A percentile compares a stretch with the other conserved stretches of the same genome.
phyloP scores from a whole-genome alignment of 2,329 filamentous ascomycete genomes.

The Diaporthe citriasiana region DNA sequence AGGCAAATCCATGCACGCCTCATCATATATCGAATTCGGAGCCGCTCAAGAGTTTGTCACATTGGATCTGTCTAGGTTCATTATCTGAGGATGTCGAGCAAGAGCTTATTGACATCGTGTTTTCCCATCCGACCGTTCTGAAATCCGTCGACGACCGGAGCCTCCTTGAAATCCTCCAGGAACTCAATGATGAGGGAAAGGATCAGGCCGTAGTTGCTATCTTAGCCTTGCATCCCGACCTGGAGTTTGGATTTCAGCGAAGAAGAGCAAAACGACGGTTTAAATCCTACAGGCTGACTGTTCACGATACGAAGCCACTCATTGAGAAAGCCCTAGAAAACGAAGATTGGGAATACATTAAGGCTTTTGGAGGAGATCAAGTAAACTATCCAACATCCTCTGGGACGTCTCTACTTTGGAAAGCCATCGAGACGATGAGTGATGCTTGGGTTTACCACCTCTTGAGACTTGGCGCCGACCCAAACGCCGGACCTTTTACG shows the following conservation, averaged over 20 bases:
- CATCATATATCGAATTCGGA: background rate
- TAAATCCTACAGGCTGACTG: too few relatives aligned
- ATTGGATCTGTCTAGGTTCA: background rate
- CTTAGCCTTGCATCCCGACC: background rate
- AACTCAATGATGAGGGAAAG: background rate
- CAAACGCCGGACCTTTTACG: background rate
- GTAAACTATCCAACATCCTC: background rate
- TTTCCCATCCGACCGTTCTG: background rate
- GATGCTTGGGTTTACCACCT: constrained; percentile 2
- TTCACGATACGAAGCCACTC: background rate
- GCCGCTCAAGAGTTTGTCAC: background rate
- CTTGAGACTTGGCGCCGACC: background rate
- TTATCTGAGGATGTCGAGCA: background rate
- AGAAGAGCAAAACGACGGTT: background rate
- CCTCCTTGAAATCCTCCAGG: background rate
- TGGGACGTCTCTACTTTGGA: background rate
- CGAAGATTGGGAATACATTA: background rate
- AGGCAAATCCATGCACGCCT: background rate
- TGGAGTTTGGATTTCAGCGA: background rate
- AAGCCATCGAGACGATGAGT: background rate
- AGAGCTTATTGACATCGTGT: background rate
- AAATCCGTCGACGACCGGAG: background rate
- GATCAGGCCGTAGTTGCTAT: fast-evolving
- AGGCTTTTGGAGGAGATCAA: background rate
- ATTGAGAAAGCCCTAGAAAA: background rate